Base-by-base conservation (phyloP, 495 filamentous ascomycete species). In the Trichocladium uniseriatum region DNA sequence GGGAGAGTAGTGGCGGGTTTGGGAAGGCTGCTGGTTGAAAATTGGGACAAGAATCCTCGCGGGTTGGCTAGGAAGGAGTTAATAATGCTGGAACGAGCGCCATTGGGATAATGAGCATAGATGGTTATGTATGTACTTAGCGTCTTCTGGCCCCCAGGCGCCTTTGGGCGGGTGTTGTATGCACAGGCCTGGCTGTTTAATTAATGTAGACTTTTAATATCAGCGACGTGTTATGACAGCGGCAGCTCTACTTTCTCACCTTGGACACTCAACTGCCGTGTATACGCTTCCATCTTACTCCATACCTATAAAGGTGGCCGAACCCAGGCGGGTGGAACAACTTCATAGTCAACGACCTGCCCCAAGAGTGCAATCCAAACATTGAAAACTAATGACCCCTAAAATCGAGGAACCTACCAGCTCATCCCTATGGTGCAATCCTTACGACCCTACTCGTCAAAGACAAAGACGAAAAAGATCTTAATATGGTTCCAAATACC, bases 391-490 rank as follows among this genome's bases (percentile, higher is more conserved):
- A n/a, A n/a, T n/a, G n/a, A n/a, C n/a, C n/a, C n/a, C n/a, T n/a
- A n/a, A n/a, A n/a, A n/a, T n/a, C n/a, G n/a, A n/a, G 7, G 24
- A 27, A 24, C 20, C 39, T 24, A 6, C 16, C 53, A 76, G 74
- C 79, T 80, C 61, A 74, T 78, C 65, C 74, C 16, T 78, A 76
- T 54, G 74, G 72, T 40, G 76, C 76, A 34, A 69, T 70, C 27
- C 66, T 80, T 56, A 78, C 76, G 32, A 79, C 79, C 46, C 69
- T 80, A 21, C 74, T 74, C 52, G 74, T 80, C 38, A 71, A 73
- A 49, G 76, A 78, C 54, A 76, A 74, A 57, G 68, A 77, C 43
- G 76, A 75, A 42, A 53, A 74, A 14, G 71, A 77, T 27, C 60
- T 74, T 24, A 74, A 79, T 37, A 66, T 79, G 20, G 70, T 79